These are phyloP conservation scores for Geranium brycei DNA, from an alignment of 345 rosid species.

Conservation along the genomic window DNA sequence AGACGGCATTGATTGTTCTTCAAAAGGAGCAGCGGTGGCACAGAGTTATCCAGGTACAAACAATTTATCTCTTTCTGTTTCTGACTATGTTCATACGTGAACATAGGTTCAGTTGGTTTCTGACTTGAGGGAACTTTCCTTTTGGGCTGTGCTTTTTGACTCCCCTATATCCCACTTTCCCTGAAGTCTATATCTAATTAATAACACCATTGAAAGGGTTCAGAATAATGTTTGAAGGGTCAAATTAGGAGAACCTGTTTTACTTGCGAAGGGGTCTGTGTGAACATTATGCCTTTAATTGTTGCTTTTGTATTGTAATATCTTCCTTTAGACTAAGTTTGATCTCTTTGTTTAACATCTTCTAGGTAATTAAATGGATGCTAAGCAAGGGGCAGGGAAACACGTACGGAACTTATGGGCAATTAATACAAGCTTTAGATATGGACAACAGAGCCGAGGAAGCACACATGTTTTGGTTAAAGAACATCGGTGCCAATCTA, in stretches of 20 bases:
- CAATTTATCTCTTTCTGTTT: slow-evolving; percentile 7
- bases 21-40: slow-evolving; percentile 91
- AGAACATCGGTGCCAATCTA: slow-evolving; percentile 58
- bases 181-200: too few species aligned
- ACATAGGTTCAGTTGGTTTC: not conserved
- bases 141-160: not conserved
- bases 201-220: not conserved
- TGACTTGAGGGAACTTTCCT: not conserved
- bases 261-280: not conserved
- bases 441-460: slow-evolving; percentile 83
- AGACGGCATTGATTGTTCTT: slow-evolving; percentile 50
- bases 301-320: not conserved
- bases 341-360: slow-evolving; percentile 3
- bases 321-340: not conserved
- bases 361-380: slow-evolving; percentile 92
- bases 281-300: not conserved
- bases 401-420: slow-evolving; percentile 69
- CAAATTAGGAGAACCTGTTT: not conserved
- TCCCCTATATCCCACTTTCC: not conserved
- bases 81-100: not conserved
- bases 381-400: slow-evolving; percentile 94
- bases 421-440: slow-evolving; percentile 69
- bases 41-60: slow-evolving; percentile 62
- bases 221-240: not conserved
- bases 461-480: slow-evolving; percentile 75